Conservation (phyloP, 495 filamentous ascomycete species). For the Ramalina intermedia region DNA sequence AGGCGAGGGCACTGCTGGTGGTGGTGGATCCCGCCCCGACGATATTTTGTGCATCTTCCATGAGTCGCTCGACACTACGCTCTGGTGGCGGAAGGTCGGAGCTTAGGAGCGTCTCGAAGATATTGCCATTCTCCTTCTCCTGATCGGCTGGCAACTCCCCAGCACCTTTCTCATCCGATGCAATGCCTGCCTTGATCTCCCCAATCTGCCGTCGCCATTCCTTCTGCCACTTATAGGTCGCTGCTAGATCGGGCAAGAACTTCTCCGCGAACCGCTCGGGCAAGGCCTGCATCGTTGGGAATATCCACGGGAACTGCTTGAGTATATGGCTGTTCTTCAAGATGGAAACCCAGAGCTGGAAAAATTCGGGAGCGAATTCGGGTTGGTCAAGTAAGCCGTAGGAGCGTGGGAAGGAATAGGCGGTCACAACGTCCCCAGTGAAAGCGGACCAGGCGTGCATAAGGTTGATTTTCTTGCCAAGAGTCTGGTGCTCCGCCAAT, state of each 20-base stretch:
- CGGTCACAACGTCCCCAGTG: constrained; percentile 28
- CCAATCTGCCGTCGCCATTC: constrained; percentile 6
- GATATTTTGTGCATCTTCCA: constrained; percentile 22
- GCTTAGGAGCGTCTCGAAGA: constrained; percentile 20
- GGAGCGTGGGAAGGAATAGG: constrained; percentile 30
- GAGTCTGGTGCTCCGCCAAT: constrained; percentile 19
- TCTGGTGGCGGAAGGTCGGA: constrained; percentile 17
- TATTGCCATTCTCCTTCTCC: constrained; percentile 6
- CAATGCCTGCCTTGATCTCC: constrained; percentile 5
- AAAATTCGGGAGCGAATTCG: constrained; percentile 6
- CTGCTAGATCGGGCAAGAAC: constrained; percentile 4
- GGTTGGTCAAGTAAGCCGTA: constrained; percentile 19
- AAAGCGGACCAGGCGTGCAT: constrained; percentile 24
- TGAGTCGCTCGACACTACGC: constrained; percentile 13
- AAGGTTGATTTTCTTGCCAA: constrained; percentile 19
- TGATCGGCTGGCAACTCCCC: neutral
- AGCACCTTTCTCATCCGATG: constrained; percentile 9
- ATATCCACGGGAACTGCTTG: constrained; percentile 18
- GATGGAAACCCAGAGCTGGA: constrained; percentile 11
- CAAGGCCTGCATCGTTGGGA: constrained; percentile 9
- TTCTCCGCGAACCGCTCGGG: constrained; percentile 13
- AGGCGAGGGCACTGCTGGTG: constrained; percentile 18
- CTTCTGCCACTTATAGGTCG: constrained; percentile 9
- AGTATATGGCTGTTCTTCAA: constrained; percentile 7
- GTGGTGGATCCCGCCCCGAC: constrained; percentile 26